Evolutionary conservation across 2,329 filamentous ascomycete genomes (phyloP).

Genomic region (Sporothrix curviconia): DNA sequence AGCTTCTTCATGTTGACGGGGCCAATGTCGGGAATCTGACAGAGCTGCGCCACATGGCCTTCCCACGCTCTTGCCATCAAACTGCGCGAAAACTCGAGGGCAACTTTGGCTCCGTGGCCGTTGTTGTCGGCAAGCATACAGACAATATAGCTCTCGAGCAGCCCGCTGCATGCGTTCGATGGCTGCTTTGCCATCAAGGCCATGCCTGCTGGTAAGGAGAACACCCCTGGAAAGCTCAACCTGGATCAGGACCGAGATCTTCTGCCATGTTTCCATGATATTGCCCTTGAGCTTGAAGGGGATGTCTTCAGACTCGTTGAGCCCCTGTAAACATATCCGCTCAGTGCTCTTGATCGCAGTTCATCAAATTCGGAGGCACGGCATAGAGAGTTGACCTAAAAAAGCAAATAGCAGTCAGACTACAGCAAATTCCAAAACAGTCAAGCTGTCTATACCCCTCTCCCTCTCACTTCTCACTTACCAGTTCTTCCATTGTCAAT

Average conservation of each 20-base stretch:
- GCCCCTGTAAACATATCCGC: constrained; percentile 60
- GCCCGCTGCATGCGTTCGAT: constrained; percentile 62
- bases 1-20: constrained; percentile 69
- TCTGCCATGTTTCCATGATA: constrained; percentile 61
- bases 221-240: constrained; percentile 61
- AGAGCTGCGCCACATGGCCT: constrained; percentile 69
- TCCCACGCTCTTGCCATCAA: constrained; percentile 76
- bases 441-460: too few relatives aligned
- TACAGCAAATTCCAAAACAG: not conserved
- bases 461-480: constrained; percentile 33
- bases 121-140: constrained; percentile 58
- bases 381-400: constrained; percentile 58
- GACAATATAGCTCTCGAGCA: constrained; percentile 70
- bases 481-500: constrained; percentile 61
- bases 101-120: constrained; percentile 58
- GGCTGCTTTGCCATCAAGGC: constrained; percentile 56
- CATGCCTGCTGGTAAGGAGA: constrained; percentile 40
- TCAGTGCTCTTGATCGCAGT: constrained; percentile 65
- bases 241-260: constrained; percentile 73
- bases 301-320: constrained; percentile 64
- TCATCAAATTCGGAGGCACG: constrained; percentile 68
- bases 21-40: constrained; percentile 75
- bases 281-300: constrained; percentile 66
- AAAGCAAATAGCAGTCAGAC: not conserved
- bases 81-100: constrained; percentile 71